Percentiles rank a stretch among this genome's conserved stretches.
Conservation (phyloP, 257 asterid genomes). For the Lantana camara region DNA sequence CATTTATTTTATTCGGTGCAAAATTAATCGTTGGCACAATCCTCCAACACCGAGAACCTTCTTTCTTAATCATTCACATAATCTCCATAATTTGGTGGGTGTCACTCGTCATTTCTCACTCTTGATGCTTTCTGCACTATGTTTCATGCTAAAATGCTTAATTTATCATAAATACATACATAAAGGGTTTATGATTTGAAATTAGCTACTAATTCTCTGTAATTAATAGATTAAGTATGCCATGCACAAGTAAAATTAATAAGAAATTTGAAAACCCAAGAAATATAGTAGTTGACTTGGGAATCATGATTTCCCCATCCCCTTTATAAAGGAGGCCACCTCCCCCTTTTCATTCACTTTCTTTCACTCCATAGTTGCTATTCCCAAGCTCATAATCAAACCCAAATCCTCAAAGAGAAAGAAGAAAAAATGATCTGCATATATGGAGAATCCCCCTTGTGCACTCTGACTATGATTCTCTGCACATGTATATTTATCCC, state of each 20-base stretch:
- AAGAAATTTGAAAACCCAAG: slow-evolving; percentile 28
- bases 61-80: slow-evolving; percentile 18
- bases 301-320: slow-evolving; percentile 24
- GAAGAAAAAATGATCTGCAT: slow-evolving; percentile 37
- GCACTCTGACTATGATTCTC: slow-evolving; percentile 35
- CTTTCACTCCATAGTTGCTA: background rate
- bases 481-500: slow-evolving; percentile 47
- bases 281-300: slow-evolving; percentile 43
- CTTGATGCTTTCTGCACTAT: too few relatives aligned
- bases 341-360: background rate
- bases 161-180: too few relatives aligned
- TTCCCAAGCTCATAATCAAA: slow-evolving; percentile 21
- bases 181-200: too few relatives aligned
- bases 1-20: background rate
- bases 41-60: slow-evolving; percentile 25
- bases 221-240: too few relatives aligned
- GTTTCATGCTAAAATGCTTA: too few relatives aligned
- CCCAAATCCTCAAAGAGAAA: background rate
- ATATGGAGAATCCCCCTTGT: slow-evolving; percentile 38
- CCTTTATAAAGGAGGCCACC: slow-evolving; percentile 21
- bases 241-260: background rate
- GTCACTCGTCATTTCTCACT: background rate
- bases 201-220: too few relatives aligned
- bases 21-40: slow-evolving; percentile 22
- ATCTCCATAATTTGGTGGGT: slow-evolving; percentile 30